Conservation (phyloP, 1,284 basidiomycete species). For the Ganoderma sp. region DNA sequence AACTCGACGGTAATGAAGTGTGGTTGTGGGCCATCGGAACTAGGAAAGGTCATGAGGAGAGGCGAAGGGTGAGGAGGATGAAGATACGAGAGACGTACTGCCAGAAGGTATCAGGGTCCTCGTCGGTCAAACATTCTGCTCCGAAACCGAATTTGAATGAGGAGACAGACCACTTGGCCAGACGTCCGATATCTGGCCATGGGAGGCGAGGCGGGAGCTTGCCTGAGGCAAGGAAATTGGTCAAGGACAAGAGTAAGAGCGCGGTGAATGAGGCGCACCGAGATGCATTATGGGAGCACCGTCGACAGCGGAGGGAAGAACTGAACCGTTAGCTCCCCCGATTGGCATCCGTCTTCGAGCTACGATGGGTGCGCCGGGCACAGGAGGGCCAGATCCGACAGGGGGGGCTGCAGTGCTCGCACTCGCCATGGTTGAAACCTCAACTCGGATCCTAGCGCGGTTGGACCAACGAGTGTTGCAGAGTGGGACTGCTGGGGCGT, state of each 20-base stretch:
- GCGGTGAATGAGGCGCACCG: conserved; percentile 33
- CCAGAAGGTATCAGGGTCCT: conserved; percentile 95
- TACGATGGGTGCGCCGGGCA: conserved; percentile 21
- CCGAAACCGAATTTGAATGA: conserved; percentile 98
- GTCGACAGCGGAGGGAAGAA: conserved; percentile 36
- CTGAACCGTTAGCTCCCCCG: conserved; percentile 14
- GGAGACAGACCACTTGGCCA: conserved; percentile 96
- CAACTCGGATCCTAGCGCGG: neutral
- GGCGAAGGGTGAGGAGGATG: neutral
- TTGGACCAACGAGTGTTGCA: too few species aligned
- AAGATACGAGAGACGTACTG: conserved; percentile 72
- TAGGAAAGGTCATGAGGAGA: conserved; percentile 43
- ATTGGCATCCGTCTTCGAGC: conserved; percentile 26
- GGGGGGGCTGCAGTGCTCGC: conserved; percentile 27
- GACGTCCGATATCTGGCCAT: conserved; percentile 82
- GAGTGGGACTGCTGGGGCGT: neutral
- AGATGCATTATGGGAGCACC: conserved; percentile 46
- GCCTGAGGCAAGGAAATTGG: conserved; percentile 36
- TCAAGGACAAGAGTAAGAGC: neutral
- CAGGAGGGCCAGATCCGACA: conserved; percentile 10
- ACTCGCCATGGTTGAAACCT: conserved; percentile 28
- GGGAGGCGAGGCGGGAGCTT: conserved; percentile 55
- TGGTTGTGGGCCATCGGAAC: conserved; percentile 97
- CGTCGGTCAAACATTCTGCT: conserved; percentile 88
- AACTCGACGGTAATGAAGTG: conserved; percentile 97